These are phyloP conservation scores for Neopestalotiopsis sp. DNA, from an alignment of 2,329 filamentous ascomycete genomes.

Conservation along the genomic window DNA sequence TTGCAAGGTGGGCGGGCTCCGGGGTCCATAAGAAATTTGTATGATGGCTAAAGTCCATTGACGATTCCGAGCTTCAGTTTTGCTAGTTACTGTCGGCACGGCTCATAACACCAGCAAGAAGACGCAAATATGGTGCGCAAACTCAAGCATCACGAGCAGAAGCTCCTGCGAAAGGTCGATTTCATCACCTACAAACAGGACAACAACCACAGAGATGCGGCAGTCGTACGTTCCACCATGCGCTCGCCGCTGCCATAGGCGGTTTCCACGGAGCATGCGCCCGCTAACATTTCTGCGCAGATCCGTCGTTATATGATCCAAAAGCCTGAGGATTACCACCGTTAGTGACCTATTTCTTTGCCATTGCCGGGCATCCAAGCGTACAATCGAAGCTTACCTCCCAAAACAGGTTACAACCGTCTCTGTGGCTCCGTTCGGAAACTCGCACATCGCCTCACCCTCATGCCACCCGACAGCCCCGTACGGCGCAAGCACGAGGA, in stretches of 20 bases:
- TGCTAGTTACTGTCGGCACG: background rate
- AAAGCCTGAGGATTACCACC: slow-evolving; percentile 83
- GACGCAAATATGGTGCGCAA: slow-evolving; percentile 80
- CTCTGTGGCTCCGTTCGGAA: slow-evolving; percentile 85
- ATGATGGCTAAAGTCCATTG: background rate
- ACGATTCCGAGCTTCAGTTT: background rate
- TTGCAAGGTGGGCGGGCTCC: background rate
- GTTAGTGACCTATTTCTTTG: background rate
- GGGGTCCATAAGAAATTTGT: background rate
- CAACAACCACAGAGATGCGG: slow-evolving; percentile 81
- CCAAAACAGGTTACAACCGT: slow-evolving; percentile 51
- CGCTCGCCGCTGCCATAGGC: background rate
- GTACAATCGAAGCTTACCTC: slow-evolving; percentile 22
- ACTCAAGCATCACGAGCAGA: slow-evolving; percentile 96
- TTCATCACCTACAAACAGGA: slow-evolving; percentile 94
- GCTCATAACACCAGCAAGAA: background rate
- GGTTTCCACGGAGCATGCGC: background rate
- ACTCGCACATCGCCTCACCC: slow-evolving; percentile 85
- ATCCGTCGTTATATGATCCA: slow-evolving; percentile 81
- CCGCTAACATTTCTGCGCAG: background rate
- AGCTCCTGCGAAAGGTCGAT: slow-evolving; percentile 91
- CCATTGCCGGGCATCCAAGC: background rate
- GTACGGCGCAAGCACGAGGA: slow-evolving; percentile 85
- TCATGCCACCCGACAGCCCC: slow-evolving; percentile 79
- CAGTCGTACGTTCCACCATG: slow-evolving; percentile 27